Evolutionary conservation across 306 rosid genomes (phyloP).

Genomic region (Chamaecrista fasciculata): DNA sequence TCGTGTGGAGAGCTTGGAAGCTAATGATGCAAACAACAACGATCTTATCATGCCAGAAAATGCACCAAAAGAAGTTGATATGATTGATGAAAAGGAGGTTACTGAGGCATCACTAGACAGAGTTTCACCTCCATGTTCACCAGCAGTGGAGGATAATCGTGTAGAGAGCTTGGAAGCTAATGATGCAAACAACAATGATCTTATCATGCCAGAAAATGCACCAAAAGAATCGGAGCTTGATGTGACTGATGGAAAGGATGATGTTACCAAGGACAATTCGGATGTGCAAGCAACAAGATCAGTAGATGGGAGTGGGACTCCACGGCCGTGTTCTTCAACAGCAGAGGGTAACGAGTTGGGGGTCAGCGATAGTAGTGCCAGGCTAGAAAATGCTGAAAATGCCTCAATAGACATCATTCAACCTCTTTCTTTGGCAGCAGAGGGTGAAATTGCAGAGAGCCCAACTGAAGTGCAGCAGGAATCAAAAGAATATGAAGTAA

Average conservation of each 20-base stretch:
- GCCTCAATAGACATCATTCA: slow-evolving; percentile 17
- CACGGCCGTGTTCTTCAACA: slow-evolving; percentile 20
- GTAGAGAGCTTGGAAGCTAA: slow-evolving; percentile 29
- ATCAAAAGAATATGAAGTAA: slow-evolving; percentile 7
- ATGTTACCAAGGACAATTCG: slow-evolving; percentile 11
- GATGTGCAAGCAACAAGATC: slow-evolving; percentile 12
- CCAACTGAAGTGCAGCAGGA: slow-evolving; percentile 8
- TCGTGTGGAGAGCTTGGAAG: too few species aligned
- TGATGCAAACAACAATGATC: background rate
- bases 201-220: background rate
- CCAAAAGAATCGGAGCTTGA: slow-evolving; percentile 29
- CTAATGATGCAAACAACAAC: too few species aligned
- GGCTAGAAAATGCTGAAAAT: slow-evolving; percentile 29
- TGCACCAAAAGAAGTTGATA: slow-evolving; percentile 21
- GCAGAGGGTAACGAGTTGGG: slow-evolving; percentile 27
- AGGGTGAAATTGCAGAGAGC: background rate
- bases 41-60: too few species aligned
- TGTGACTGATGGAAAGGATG: slow-evolving; percentile 14
- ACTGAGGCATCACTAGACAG: background rate
- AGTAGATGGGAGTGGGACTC: background rate
- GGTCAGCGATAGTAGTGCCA: slow-evolving; percentile 14
- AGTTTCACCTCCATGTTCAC: slow-evolving; percentile 18
- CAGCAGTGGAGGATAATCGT: slow-evolving; percentile 31
- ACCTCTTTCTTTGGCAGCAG: slow-evolving; percentile 17
- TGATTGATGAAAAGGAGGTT: background rate